These are phyloP conservation scores for Pholiota microspora DNA, from an alignment of 768 basidiomycete genomes.

Conservation along the genomic window DNA sequence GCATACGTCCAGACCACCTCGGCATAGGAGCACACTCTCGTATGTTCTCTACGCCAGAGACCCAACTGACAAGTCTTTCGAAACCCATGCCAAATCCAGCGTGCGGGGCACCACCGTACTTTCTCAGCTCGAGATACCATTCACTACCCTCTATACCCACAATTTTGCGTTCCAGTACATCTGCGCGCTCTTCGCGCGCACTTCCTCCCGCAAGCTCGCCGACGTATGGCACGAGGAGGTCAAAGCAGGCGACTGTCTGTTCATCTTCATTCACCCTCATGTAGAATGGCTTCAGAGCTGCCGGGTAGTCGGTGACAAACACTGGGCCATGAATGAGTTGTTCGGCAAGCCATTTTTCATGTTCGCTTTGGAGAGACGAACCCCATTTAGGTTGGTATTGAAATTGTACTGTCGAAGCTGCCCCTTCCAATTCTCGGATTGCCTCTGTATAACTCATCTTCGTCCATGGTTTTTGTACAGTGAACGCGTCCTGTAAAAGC, in stretches of 20 bases:
- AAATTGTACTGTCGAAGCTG: conserved; percentile 37
- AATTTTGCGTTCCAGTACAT: conserved; percentile 53
- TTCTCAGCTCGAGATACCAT: conserved; percentile 85
- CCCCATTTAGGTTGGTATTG: conserved; percentile 66
- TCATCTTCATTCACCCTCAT: conserved; percentile 67
- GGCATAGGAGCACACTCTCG: conserved; percentile 92
- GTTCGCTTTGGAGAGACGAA: conserved; percentile 75
- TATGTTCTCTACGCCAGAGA: conserved; percentile 87
- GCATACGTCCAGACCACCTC: conserved; percentile 80
- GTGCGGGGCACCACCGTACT: conserved; percentile 86
- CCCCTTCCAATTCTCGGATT: conserved; percentile 48
- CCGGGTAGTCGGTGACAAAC: conserved; percentile 91
- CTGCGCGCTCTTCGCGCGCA: conserved; percentile 74
- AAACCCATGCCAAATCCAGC: conserved; percentile 97
- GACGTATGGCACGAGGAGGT: conserved; percentile 82
- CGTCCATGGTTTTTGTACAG: conserved; percentile 47
- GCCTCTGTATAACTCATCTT: conserved; percentile 82
- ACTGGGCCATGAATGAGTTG: conserved; percentile 67
- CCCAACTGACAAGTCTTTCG: conserved; percentile 85
- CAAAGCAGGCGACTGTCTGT: conserved; percentile 83
- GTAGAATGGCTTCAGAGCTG: conserved; percentile 88
- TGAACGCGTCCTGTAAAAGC: conserved; percentile 36
- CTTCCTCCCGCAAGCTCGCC: conserved; percentile 95
- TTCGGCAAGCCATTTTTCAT: conserved; percentile 89
- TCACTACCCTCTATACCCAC: conserved; percentile 33